Evolutionary conservation across 2,329 filamentous ascomycete genomes (phyloP), one percentile per base, ranked within the genome.

Genomic region (Pseudogymnoascus sp.): DNA sequence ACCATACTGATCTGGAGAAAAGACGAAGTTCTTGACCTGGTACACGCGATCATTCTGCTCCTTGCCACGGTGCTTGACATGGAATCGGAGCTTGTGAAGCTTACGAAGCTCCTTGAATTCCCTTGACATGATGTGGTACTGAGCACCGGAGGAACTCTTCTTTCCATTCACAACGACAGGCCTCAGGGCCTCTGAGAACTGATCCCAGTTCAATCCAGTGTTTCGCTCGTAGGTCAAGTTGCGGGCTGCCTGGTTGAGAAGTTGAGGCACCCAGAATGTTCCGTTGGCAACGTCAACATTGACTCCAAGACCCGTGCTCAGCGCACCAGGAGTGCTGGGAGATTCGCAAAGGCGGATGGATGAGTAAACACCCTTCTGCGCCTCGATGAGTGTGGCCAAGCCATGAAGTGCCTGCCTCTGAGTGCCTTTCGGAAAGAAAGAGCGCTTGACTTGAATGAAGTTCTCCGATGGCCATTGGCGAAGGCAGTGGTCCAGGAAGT

Each of bases 231-330:
- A 65, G 60, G 66, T 67, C 10, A 69, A 62, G 58, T 74, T 70
- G 1, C 72, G 63, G 44, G 73, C 74, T 59, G 73, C 68, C 17
- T 71, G 66, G 13, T 69, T 66, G 11, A 79, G 63, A 40, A 74
- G 72, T 31, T 73, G 71, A 1, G 73, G 63, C 37, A 78, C 80
- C 88, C 90, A 97, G 76, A 99, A 99, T 10, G 89, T 89, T 0
- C 90, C 89, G 71, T 97, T 96, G 62, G 92, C 88, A 31, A 96
- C 88, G 69, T 99, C 93, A 9, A 96, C 85, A 68, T 97, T 97
- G 71, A 99, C 77, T 0, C 89, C 84, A 5, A 97, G 79, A 7
- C 84, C 84, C 26, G 83, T 81, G 33, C 83, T 36, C 24, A 47
- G 7, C 3, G 60, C 59, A 33, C 44, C 3, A 60, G 9, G 33